Conservation (phyloP, 2,329 filamentous ascomycete species). For the Trichoderma koningiopsis region DNA sequence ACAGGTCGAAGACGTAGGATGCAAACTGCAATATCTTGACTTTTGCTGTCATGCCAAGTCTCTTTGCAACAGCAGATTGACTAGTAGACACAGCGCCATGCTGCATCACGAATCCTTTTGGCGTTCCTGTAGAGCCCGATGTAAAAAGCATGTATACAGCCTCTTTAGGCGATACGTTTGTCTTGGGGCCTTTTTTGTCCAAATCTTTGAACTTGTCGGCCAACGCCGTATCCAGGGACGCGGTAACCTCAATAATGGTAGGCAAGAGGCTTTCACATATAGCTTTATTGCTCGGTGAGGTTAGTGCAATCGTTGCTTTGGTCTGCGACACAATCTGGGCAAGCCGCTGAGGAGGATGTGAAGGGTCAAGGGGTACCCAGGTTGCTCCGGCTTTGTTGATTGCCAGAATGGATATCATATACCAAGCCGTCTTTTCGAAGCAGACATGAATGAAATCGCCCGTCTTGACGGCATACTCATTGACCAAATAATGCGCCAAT, state of each 20-base stretch:
- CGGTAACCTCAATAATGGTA: background rate
- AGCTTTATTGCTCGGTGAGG: background rate
- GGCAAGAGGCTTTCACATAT: background rate
- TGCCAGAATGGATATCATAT: background rate
- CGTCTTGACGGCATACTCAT: background rate
- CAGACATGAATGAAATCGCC: background rate
- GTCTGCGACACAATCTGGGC: background rate
- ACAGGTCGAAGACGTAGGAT: conserved; percentile 13
- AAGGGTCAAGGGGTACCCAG: conserved; percentile 12
- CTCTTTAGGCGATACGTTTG: background rate
- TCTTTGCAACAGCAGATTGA: background rate
- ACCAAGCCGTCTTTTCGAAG: conserved; percentile 8
- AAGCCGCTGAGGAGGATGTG: background rate
- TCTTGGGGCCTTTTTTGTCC: background rate
- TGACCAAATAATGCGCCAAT: background rate
- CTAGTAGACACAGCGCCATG: conserved; percentile 19
- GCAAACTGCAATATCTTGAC: conserved; percentile 18
- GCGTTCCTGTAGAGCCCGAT: conserved; percentile 28
- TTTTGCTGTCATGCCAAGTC: background rate
- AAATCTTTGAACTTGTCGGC: background rate
- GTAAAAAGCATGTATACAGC: conserved; percentile 29
- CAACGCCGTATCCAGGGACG: background rate
- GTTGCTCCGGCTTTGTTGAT: conserved; percentile 16
- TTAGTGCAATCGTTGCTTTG: background rate
- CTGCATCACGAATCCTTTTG: conserved; percentile 30